These are phyloP conservation scores for Ceratocystis lukuohia DNA, from an alignment of 2,329 filamentous ascomycete species.

Conservation along the genomic window DNA sequence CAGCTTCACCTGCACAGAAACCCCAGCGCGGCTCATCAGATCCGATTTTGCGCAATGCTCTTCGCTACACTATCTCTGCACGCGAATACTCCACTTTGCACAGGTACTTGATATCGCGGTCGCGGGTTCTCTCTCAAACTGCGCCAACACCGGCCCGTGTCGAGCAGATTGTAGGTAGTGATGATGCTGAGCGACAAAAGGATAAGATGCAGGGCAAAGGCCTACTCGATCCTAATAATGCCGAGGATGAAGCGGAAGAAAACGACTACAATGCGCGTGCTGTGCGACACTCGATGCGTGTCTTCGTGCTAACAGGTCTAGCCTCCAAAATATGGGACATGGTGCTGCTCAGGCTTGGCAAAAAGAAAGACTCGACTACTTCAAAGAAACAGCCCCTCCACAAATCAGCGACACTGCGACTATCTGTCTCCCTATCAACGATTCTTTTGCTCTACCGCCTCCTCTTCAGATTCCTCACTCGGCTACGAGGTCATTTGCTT, in stretches of 20 bases:
- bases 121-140: constrained; percentile 41
- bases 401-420: constrained; percentile 56
- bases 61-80: constrained; percentile 74
- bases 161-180: constrained; percentile 27
- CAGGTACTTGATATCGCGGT: constrained; percentile 65
- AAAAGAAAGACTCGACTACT: constrained; percentile 29
- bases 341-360: constrained; percentile 36
- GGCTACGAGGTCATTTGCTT: constrained; percentile 64
- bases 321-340: constrained; percentile 50
- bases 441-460: constrained; percentile 81
- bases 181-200: constrained; percentile 2
- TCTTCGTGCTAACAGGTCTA: constrained; percentile 37
- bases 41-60: constrained; percentile 67
- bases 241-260: constrained; percentile 25
- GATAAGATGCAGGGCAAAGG: constrained; percentile 7
- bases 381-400: constrained; percentile 40
- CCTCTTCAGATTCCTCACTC: constrained; percentile 76
- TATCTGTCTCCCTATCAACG: constrained; percentile 70
- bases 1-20: constrained; percentile 1
- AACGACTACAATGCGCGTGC: constrained; percentile 60
- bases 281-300: constrained; percentile 39
- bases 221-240: constrained; percentile 24
- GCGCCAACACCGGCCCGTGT: constrained; percentile 44
- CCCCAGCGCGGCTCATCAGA: constrained; percentile 31
- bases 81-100: constrained; percentile 78